These are phyloP conservation scores for Sphagnurus paluster DNA, from an alignment of 1,284 basidiomycete genomes.

Conservation along the genomic window DNA sequence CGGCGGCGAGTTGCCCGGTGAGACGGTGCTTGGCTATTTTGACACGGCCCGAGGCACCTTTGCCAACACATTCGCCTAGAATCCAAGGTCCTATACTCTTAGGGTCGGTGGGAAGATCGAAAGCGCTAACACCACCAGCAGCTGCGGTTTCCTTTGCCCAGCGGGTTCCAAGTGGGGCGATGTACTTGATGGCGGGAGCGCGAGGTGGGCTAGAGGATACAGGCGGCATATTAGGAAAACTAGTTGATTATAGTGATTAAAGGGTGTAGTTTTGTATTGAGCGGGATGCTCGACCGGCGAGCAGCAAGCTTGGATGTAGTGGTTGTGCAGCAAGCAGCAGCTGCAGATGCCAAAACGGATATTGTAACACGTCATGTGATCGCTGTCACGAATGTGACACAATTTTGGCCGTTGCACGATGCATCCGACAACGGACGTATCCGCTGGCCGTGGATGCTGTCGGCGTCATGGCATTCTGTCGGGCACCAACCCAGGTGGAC, in stretches of 20 bases:
- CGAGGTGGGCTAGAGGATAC: constrained; percentile 57
- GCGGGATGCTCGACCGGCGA: constrained; percentile 40
- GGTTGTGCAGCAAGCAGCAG: constrained; percentile 1
- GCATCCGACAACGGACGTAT: not conserved
- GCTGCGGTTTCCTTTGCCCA: constrained; percentile 84
- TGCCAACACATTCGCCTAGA: constrained; percentile 94
- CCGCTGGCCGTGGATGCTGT: constrained; percentile 23
- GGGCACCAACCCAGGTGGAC: constrained; percentile 20
- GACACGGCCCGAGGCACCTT: constrained; percentile 93
- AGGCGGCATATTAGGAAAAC: constrained; percentile 34
- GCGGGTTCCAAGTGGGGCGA: constrained; percentile 69
- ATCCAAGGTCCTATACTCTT: constrained; percentile 78
- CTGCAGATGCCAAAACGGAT: not conserved
- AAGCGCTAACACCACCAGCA: constrained; percentile 60
- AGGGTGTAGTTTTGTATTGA: constrained; percentile 31
- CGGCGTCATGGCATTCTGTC: constrained; percentile 32
- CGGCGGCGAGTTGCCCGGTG: constrained; percentile 92
- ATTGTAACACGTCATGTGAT: constrained; percentile 19
- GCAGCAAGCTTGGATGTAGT: constrained; percentile 23
- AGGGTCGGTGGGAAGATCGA: constrained; percentile 75
- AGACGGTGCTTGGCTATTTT: constrained; percentile 89
- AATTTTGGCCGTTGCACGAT: constrained; percentile 4
- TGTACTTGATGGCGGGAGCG: constrained; percentile 67
- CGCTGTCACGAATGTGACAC: constrained; percentile 12
- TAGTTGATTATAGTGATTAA: constrained; percentile 23